These are phyloP conservation scores for Dryas drummondii DNA, from an alignment of 306 rosid genomes.

Conservation along the genomic window DNA sequence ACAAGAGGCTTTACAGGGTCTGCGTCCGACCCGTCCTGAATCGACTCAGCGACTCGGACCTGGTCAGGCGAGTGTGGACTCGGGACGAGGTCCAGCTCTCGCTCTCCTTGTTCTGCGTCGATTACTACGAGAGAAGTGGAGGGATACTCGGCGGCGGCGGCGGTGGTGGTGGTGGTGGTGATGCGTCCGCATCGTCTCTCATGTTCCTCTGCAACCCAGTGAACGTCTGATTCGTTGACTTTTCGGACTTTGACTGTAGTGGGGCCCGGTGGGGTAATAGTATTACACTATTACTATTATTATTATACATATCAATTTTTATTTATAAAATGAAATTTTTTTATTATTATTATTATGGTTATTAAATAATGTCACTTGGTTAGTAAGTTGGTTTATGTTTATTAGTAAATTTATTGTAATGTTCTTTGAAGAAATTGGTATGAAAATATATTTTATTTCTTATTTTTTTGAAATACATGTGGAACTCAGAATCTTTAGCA, in stretches of 20 bases:
- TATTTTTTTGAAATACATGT: background rate
- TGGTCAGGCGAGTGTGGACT: conserved; percentile 57
- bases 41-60: conserved; percentile 67
- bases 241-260: conserved; percentile 6
- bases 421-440: background rate
- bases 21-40: conserved; percentile 77
- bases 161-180: conserved; percentile 24
- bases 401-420: background rate
- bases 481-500: conserved; percentile 28
- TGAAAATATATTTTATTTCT: background rate
- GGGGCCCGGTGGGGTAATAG: background rate
- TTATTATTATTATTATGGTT: background rate
- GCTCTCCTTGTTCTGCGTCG: conserved; percentile 77
- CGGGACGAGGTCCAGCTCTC: conserved; percentile 82
- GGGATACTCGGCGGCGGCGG: conserved; percentile 22
- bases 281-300: background rate
- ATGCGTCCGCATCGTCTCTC: conserved; percentile 49
- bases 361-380: background rate
- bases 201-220: conserved; percentile 55
- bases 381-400: background rate
- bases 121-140: conserved; percentile 51
- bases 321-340: background rate
- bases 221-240: conserved; percentile 41
- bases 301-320: conserved; percentile 17
- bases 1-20: conserved; percentile 79